Evolutionary conservation across 2,329 filamentous ascomycete genomes (phyloP).

Genomic region (Helotiales sp.): DNA sequence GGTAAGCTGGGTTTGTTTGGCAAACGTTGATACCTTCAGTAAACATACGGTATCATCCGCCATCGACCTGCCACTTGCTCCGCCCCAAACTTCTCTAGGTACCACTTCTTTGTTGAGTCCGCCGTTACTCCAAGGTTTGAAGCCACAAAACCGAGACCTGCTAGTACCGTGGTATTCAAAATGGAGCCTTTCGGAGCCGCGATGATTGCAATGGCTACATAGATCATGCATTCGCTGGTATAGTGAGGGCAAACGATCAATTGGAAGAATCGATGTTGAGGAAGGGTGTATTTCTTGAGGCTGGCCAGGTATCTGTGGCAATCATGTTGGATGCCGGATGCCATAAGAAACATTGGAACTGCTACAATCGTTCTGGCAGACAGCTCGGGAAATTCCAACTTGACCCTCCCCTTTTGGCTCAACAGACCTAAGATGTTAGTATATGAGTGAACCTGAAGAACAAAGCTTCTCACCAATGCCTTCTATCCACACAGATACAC

Average conservation of each 20-base stretch:
- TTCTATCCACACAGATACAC: constrained; percentile 82
- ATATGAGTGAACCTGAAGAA: not conserved
- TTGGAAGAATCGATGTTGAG: constrained; percentile 69
- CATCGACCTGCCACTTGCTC: constrained; percentile 63
- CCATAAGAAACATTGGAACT: constrained; percentile 64
- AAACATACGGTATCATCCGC: constrained; percentile 75
- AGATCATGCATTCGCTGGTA: constrained; percentile 82
- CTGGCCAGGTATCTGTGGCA: constrained; percentile 70
- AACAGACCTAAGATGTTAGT: constrained; percentile 30
- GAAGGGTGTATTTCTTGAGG: constrained; percentile 81
- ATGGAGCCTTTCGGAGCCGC: constrained; percentile 66
- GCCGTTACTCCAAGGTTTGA: constrained; percentile 84
- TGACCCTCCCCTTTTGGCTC: constrained; percentile 1
- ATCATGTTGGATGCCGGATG: constrained; percentile 72
- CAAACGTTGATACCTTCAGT: constrained; percentile 40
- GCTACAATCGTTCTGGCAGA: constrained; percentile 54
- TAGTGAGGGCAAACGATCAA: constrained; percentile 85
- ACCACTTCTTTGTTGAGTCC: constrained; percentile 76
- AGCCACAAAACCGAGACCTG: constrained; percentile 70
- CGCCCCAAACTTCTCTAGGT: constrained; percentile 70
- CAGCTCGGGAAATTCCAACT: constrained; percentile 29
- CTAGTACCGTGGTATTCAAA: constrained; percentile 72
- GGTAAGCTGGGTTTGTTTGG: constrained; percentile 60
- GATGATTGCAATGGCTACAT: constrained; percentile 72
- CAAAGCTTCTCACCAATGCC: constrained; percentile 60